Conservation (phyloP, 306 rosid species). For the Dicorynia guianensis region DNA sequence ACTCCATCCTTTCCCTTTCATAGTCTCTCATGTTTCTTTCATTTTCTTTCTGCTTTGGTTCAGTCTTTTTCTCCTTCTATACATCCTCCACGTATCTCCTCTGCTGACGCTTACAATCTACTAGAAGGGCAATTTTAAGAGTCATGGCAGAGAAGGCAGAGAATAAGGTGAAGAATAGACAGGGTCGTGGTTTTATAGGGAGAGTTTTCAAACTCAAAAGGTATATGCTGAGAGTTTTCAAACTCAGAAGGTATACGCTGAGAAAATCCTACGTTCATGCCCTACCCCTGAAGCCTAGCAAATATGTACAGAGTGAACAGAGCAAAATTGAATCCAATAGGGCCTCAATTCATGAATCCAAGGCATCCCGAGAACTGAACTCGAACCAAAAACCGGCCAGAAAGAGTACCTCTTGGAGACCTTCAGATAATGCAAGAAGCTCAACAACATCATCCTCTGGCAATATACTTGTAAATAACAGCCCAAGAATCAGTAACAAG, state of each 20-base stretch:
- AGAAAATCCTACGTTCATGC: constrained; percentile 80
- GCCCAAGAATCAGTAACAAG: constrained; percentile 50
- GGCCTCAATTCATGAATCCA: constrained; percentile 37
- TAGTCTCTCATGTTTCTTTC: constrained; percentile 28
- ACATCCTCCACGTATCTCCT: background rate
- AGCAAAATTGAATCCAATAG: constrained; percentile 37
- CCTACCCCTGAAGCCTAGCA: constrained; percentile 56
- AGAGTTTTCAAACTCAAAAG: constrained; percentile 60
- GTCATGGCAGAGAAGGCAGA: constrained; percentile 60
- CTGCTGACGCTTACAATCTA: background rate
- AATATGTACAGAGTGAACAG: constrained; percentile 34
- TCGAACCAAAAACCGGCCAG: constrained; percentile 44
- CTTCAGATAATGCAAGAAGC: constrained; percentile 71
- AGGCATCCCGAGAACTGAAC: constrained; percentile 19
- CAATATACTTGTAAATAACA: constrained; percentile 49
- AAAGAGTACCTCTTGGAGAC: constrained; percentile 50
- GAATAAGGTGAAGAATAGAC: constrained; percentile 43
- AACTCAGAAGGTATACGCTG: too few species aligned
- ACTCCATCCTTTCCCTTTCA: constrained; percentile 42
- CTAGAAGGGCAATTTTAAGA: background rate
- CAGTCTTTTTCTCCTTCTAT: constrained; percentile 9
- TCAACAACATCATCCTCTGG: constrained; percentile 68
- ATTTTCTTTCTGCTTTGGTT: constrained; percentile 27
- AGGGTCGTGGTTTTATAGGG: constrained; percentile 72
- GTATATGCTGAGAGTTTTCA: constrained; percentile 61